Percentiles rank a stretch among this genome's conserved stretches.
These are phyloP conservation scores for Aspergillus egyptiacus DNA, from an alignment of 495 filamentous ascomycete genomes.

Conservation along the genomic window DNA sequence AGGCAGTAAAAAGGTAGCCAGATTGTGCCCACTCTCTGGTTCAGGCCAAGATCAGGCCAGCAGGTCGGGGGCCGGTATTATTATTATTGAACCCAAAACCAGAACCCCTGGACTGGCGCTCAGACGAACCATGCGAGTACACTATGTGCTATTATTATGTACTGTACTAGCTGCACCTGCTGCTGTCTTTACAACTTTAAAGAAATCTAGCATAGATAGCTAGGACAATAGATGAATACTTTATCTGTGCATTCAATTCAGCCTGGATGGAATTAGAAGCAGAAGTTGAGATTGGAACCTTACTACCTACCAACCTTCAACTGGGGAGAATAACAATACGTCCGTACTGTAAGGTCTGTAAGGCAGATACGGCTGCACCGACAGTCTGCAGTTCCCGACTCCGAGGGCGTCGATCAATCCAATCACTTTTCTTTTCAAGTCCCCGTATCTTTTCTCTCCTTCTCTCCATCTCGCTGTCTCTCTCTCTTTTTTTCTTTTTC, in stretches of 20 bases:
- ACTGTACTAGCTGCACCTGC: too few relatives aligned
- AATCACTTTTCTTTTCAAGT: constrained; percentile 7
- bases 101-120: constrained; percentile 3
- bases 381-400: constrained; percentile 11
- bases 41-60: background rate
- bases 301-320: too few relatives aligned
- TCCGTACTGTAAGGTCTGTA: constrained; percentile 17
- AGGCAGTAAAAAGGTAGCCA: too few relatives aligned
- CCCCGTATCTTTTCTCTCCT: constrained; percentile 10
- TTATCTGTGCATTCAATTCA: constrained; percentile 4
- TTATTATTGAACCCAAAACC: constrained; percentile 5
- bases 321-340: too few relatives aligned
- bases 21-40: background rate
- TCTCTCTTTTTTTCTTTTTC: constrained; percentile 10
- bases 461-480: constrained; percentile 18
- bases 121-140: background rate
- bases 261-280: too few relatives aligned
- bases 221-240: too few relatives aligned
- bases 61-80: too few relatives aligned
- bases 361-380: constrained; percentile 15
- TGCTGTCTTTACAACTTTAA: too few relatives aligned
- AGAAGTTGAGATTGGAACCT: too few relatives aligned
- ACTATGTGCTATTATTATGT: background rate
- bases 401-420: constrained; percentile 23
- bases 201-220: background rate